These are phyloP conservation scores for Talaromyces marneffei DNA, from an alignment of 2,329 filamentous ascomycete species.

Conservation along the genomic window DNA sequence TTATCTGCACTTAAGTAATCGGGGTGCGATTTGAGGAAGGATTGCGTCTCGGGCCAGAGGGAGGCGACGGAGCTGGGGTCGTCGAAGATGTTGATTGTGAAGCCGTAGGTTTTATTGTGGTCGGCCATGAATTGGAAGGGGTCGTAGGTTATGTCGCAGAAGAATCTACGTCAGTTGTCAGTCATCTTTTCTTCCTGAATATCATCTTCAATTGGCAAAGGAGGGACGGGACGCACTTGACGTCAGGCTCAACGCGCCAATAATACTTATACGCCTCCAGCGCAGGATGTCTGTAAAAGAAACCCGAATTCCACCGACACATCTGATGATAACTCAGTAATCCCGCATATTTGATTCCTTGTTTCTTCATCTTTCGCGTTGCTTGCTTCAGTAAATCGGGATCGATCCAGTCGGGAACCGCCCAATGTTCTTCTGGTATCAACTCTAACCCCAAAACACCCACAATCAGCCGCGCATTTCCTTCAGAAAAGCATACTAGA, in stretches of 20 bases:
- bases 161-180: conserved; percentile 49
- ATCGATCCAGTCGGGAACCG: conserved; percentile 86
- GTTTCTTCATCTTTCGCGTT: conserved; percentile 70
- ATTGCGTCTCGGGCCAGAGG: conserved; percentile 88
- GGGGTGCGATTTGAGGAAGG: conserved; percentile 80
- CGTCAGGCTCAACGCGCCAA: conserved; percentile 97
- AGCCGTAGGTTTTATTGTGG: conserved; percentile 97
- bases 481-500: too few species aligned
- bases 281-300: conserved; percentile 95
- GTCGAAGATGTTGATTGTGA: conserved; percentile 96
- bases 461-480: background rate
- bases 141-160: conserved; percentile 97
- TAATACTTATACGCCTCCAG: conserved; percentile 80
- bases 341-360: conserved; percentile 83
- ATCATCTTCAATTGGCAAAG: background rate
- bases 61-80: conserved; percentile 76
- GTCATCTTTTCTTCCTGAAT: background rate
- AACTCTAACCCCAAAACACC: conserved; percentile 51
- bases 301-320: conserved; percentile 97
- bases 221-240: conserved; percentile 56
- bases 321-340: conserved; percentile 94
- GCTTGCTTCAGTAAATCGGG: conserved; percentile 78
- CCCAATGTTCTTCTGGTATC: conserved; percentile 92
- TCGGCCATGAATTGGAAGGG: conserved; percentile 98
- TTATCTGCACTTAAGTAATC: conserved; percentile 76